Evolutionary conservation across 768 basidiomycete genomes (phyloP), one percentile per base, ranked within the genome.

Genomic region (Phaffia tasmanica): DNA sequence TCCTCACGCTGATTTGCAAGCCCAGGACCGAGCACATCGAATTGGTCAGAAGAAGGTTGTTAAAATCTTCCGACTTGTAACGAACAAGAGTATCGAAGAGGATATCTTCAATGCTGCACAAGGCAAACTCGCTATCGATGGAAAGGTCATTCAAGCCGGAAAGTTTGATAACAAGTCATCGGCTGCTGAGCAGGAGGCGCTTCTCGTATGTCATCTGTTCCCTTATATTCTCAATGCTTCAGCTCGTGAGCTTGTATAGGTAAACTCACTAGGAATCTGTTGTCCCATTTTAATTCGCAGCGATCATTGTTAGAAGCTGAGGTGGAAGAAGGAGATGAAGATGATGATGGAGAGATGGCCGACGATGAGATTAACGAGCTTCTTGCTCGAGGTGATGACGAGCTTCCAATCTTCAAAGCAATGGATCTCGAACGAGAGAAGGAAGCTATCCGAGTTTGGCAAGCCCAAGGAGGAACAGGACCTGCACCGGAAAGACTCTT

Each of bases 31-130:
- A 81, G 90, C 89, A 15, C 94, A 99, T 82, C 93, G 95, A 83
- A 99, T 99, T 73, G 95, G 95, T 67, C 95, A 99, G 75, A 99
- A 95, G 67, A 94, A 93, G 77, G 88, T 92, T 55, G 95, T 99
- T 23, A 85, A 93, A 42, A 98, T 99, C 70, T 81, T 98, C 70
- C 85, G 94, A 69, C 89, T 99, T 76, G 93, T 99, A 75, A 95
- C 94, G 4, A 90, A 95, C 77, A 91, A 92, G 80, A 94, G 92
- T 70, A 91, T 99, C 27, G 95, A 98, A 78, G 95, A 98, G 78
- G 90, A 92, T 3, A 95, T 98, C 84, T 64, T 97, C 69, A 88
- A 89, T 55, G 84, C 92, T 70, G 95, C 95, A 6, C 84, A 89
- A 66, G 89, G 85, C 78, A 99, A 99, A 80, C 86, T 97, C 32